phyloP scores from a whole-genome alignment of 78 protist genomes.

The Emiliania huxleyi region DNA sequence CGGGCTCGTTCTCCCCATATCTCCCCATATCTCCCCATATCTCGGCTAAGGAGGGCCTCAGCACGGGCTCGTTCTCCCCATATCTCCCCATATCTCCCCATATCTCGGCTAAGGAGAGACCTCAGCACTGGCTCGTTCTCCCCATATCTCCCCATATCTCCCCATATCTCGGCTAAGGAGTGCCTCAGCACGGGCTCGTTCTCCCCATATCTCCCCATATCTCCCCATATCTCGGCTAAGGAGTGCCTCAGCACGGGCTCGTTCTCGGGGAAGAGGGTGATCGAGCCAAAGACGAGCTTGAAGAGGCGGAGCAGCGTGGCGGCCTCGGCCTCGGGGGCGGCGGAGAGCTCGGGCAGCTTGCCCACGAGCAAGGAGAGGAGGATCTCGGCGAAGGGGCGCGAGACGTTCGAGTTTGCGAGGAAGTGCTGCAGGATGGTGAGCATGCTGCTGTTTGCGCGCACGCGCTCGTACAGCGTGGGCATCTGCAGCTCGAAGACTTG shows the following conservation, averaged over 20 bases:
- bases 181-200: too few relatives aligned
- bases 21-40: too few relatives aligned
- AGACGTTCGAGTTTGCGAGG: constrained; percentile 52
- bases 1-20: too few relatives aligned
- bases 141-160: too few relatives aligned
- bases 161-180: too few relatives aligned
- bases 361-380: constrained; percentile 65
- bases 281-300: constrained; percentile 70
- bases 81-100: too few relatives aligned
- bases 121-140: too few relatives aligned
- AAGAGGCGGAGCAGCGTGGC: constrained; percentile 63
- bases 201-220: too few relatives aligned
- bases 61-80: too few relatives aligned
- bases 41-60: too few relatives aligned
- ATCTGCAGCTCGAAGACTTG: constrained; percentile 58
- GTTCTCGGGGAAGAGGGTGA: constrained; percentile 65
- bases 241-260: constrained; percentile 76
- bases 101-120: too few relatives aligned
- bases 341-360: constrained; percentile 34
- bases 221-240: too few relatives aligned
- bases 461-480: constrained; percentile 54
- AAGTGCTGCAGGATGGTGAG: constrained; percentile 81
- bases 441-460: constrained; percentile 40
- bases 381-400: constrained; percentile 44
- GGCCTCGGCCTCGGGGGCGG: constrained; percentile 1